A percentile compares a stretch with the other conserved stretches of the same genome.
These are phyloP conservation scores for Alternaria triticimaculans DNA, from an alignment of 2,329 filamentous ascomycete species.

Conservation along the genomic window DNA sequence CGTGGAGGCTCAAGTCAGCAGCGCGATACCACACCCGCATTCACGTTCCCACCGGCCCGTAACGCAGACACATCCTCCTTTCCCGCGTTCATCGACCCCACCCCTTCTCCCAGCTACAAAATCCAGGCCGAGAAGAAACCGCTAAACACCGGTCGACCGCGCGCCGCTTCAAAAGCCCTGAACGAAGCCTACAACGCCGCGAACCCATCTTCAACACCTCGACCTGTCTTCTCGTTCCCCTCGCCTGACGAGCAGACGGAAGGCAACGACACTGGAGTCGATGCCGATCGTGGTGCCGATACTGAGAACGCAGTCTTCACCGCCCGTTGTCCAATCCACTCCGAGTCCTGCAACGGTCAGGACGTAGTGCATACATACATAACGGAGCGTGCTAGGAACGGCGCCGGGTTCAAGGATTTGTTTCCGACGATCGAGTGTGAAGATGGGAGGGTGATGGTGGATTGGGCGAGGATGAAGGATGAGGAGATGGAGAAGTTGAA, in stretches of 20 bases:
- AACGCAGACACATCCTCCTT: not conserved
- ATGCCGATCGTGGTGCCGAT: not conserved
- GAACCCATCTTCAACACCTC: not conserved
- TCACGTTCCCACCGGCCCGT: not conserved
- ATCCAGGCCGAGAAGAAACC: not conserved
- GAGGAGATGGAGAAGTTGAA: constrained; percentile 23
- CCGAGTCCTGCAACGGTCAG: constrained; percentile 27
- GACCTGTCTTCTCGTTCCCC: not conserved
- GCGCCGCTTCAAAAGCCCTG: constrained; percentile 21
- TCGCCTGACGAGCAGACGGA: not conserved
- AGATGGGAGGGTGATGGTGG: constrained; percentile 27
- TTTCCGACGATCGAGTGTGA: constrained; percentile 20
- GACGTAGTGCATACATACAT: constrained; percentile 10
- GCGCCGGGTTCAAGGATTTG: constrained; percentile 21
- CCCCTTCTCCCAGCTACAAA: not conserved
- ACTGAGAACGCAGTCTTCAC: not conserved
- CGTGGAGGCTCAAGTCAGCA: not conserved
- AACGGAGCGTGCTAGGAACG: constrained; percentile 11
- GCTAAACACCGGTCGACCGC: constrained; percentile 15
- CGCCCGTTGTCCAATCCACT: constrained; percentile 26
- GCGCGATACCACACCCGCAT: not conserved
- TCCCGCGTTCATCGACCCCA: not conserved
- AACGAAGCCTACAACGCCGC: constrained; percentile 27
- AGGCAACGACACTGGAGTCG: not conserved
- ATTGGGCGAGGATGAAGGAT: constrained; percentile 29